Conservation (phyloP, 2,329 filamentous ascomycete genomes). For the Claviceps pazoutovae region DNA sequence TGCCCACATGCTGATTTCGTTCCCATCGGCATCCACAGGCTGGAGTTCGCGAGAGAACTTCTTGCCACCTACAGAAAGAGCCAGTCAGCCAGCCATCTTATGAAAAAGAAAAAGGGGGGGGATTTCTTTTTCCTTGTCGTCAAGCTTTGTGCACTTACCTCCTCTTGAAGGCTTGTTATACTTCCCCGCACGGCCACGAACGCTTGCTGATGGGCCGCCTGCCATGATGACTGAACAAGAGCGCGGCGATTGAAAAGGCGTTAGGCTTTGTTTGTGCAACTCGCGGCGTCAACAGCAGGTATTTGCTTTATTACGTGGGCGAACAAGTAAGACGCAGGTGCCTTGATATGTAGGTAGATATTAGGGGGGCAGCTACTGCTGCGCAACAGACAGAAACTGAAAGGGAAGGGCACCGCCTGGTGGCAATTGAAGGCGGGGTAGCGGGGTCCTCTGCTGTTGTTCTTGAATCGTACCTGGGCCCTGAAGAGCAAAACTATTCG, state of each 20-base stretch:
- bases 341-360: neutral
- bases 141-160: conserved; percentile 40
- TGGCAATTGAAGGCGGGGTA: conserved; percentile 19
- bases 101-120: too few species aligned
- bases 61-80: conserved; percentile 59
- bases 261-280: neutral
- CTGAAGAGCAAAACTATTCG: too few species aligned
- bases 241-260: neutral
- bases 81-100: neutral
- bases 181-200: conserved; percentile 79
- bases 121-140: neutral
- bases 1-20: conserved; percentile 79
- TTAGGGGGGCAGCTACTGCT: neutral
- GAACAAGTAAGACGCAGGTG: neutral
- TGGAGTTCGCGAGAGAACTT: conserved; percentile 87
- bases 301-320: neutral
- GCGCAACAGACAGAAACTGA: neutral
- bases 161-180: conserved; percentile 88
- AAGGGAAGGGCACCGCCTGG: neutral
- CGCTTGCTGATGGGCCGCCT: conserved; percentile 27
- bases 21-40: conserved; percentile 79
- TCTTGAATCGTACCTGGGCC: too few species aligned
- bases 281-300: neutral
- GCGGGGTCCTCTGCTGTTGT: conserved; percentile 14
- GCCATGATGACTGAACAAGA: conserved; percentile 26